Conservation (phyloP, 495 filamentous ascomycete species). For the Pyrenula aspistea region DNA sequence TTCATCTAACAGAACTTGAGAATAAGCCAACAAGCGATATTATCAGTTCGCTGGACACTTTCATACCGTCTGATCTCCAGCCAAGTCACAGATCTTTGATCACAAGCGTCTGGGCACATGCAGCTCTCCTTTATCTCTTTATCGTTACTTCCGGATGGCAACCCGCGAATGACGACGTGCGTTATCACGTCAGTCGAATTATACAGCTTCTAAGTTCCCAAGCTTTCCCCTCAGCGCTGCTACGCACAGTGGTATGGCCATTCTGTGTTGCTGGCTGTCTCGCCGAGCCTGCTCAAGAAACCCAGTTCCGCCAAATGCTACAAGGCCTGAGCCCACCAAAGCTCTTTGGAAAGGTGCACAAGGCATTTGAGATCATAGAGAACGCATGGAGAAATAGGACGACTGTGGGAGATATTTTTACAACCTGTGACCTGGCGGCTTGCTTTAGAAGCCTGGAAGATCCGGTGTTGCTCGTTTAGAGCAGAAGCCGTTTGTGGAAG, state of each 20-base stretch:
- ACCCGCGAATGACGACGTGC: constrained; percentile 16
- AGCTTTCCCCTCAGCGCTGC: constrained; percentile 9
- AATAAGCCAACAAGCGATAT: constrained; percentile 1
- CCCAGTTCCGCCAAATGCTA: constrained; percentile 11
- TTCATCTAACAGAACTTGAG: constrained; percentile 8
- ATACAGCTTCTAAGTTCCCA: constrained; percentile 12
- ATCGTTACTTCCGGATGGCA: constrained; percentile 22
- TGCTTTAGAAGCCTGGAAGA: constrained; percentile 24
- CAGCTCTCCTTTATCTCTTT: constrained; percentile 16
- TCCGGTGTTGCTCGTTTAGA: constrained; percentile 26
- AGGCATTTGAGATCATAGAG: constrained; percentile 18
- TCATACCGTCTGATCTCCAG: constrained; percentile 1
- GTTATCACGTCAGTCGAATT: constrained; percentile 15
- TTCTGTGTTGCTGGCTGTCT: constrained; percentile 20
- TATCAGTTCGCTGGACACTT: constrained; percentile 3
- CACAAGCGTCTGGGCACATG: constrained; percentile 21
- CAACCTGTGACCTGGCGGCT: constrained; percentile 23
- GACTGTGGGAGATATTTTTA: constrained; percentile 10
- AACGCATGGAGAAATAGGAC: constrained; percentile 11
- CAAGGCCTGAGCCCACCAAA: constrained; percentile 9
- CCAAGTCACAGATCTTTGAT: constrained; percentile 8
- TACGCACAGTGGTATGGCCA: constrained; percentile 20
- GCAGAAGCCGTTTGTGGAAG: constrained; percentile 3
- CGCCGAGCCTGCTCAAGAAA: constrained; percentile 11
- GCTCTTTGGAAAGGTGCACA: constrained; percentile 13